These are phyloP conservation scores for Scenedesmus sp. DNA, from an alignment of 163 green algal genomes.

Conservation along the genomic window DNA sequence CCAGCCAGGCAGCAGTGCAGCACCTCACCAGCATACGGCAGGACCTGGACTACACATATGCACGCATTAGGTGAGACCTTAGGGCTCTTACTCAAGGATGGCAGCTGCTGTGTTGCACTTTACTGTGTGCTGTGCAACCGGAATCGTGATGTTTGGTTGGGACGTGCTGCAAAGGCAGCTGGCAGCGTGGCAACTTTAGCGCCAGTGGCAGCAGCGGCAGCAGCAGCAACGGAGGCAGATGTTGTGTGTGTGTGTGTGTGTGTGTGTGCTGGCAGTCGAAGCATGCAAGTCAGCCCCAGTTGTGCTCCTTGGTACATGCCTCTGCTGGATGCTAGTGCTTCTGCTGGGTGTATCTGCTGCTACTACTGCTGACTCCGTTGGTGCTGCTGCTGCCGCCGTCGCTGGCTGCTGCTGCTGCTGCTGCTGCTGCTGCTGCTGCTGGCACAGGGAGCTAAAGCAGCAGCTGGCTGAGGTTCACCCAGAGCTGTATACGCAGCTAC, in stretches of 20 bases:
- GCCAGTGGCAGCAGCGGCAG: too few relatives aligned
- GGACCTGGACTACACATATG: constrained; percentile 43
- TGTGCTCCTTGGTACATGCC: too few relatives aligned
- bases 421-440: constrained; percentile 24
- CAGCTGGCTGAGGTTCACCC: constrained; percentile 44
- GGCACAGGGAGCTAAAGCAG: constrained; percentile 38
- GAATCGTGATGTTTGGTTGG: neutral
- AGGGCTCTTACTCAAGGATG: too few relatives aligned
- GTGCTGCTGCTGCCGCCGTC: neutral
- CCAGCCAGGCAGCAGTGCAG: constrained; percentile 9
- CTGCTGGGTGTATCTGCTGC: too few relatives aligned
- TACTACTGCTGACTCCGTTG: neutral
- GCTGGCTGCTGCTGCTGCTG: neutral
- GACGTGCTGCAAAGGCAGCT: too few relatives aligned
- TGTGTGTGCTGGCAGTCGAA: too few relatives aligned
- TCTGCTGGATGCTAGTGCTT: too few relatives aligned
- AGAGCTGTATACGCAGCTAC: constrained; percentile 43
- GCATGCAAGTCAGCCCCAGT: too few relatives aligned
- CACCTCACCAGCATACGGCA: constrained; percentile 4
- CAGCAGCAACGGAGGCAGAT: too few relatives aligned
- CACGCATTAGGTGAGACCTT: constrained; percentile 1
- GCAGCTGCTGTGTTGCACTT: neutral
- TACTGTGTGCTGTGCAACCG: neutral
- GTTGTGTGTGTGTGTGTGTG: too few relatives aligned
- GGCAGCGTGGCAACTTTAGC: too few relatives aligned